Conservation (phyloP, 108 stramenopile genomes). For the Conticribra weissflogii region DNA sequence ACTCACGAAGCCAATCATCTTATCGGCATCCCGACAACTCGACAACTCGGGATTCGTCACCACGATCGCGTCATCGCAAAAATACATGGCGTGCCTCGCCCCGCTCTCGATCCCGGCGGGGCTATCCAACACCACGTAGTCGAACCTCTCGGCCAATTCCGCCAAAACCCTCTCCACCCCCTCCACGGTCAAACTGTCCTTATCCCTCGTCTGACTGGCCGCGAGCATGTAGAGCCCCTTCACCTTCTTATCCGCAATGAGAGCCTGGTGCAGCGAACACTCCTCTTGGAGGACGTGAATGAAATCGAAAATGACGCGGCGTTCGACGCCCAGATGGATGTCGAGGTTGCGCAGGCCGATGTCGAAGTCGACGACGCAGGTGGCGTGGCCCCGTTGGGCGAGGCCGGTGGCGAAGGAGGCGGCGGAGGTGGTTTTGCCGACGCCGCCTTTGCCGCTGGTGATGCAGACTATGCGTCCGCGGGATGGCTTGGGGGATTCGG, state of each 20-base stretch:
- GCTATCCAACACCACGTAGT: slow-evolving; percentile 68
- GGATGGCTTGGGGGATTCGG: too few species aligned
- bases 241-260: slow-evolving; percentile 62
- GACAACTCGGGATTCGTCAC: slow-evolving; percentile 72
- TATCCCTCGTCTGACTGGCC: slow-evolving; percentile 72
- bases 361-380: slow-evolving; percentile 75
- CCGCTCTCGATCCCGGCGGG: slow-evolving; percentile 75
- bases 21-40: slow-evolving; percentile 70
- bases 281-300: slow-evolving; percentile 62
- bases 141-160: slow-evolving; percentile 49
- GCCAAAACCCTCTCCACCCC: slow-evolving; percentile 59
- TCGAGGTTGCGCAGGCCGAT: slow-evolving; percentile 73
- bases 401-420: slow-evolving; percentile 57
- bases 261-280: slow-evolving; percentile 63
- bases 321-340: slow-evolving; percentile 68
- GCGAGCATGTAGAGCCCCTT: slow-evolving; percentile 55
- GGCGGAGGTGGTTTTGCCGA: slow-evolving; percentile 70
- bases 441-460: slow-evolving; percentile 77
- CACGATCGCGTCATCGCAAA: slow-evolving; percentile 72
- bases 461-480: slow-evolving; percentile 57
- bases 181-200: slow-evolving; percentile 64
- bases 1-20: slow-evolving; percentile 78
- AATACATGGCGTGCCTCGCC: slow-evolving; percentile 74
- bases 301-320: slow-evolving; percentile 74
- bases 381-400: slow-evolving; percentile 40